Evolutionary conservation across 805 yeast genomes (phyloP), one percentile per base, ranked within the genome.

Genomic region (Candida boleticola): DNA sequence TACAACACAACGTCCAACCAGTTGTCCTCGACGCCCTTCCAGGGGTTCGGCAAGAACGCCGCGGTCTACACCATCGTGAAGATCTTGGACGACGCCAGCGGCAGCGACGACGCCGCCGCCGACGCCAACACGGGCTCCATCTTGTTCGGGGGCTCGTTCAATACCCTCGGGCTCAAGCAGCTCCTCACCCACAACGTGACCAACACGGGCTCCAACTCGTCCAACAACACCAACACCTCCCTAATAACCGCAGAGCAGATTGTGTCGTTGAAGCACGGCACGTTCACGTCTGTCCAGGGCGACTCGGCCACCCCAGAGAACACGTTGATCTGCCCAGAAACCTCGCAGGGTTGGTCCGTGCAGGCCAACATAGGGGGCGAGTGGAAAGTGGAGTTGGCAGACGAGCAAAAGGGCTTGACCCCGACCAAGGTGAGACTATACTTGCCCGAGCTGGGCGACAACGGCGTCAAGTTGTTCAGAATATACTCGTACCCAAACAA

Each of bases 111-210:
- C n/a, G 60, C 60, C 31, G 47, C 44, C 30, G 17, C 34, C 22
- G 43, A 48, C 29, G 27, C 27, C 27, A 23, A 23, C 11, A 16
- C 41, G 13, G 80, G 77, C 29, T 68, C 74, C 27, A 70, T 93
- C 5, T 57, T 93, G 10, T 92, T 89, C 64, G 92, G 93, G 1
- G 99, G 99, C 10, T 45, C 64, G 3, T 89, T 93, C 57, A 54
- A 68, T 42, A 76, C 83, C 7, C 64, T 89, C 33, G 88, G 87
- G 5, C 63, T 80, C 42, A 52, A 60, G 4, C 63, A 69, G 25
- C 65, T 77, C 32, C 67, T 76, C 30, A 42, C 43, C 18, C 72
- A 66, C 48, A 71, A 66, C 45, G 42, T 57, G n/a, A 52, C 66
- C 45, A 34, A 51, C 41, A 47, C 68, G 48, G 48, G 50, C 3